phyloP scores from a whole-genome alignment of 2,329 filamentous ascomycete genomes.

The Ceratocystiopsis minuta region DNA sequence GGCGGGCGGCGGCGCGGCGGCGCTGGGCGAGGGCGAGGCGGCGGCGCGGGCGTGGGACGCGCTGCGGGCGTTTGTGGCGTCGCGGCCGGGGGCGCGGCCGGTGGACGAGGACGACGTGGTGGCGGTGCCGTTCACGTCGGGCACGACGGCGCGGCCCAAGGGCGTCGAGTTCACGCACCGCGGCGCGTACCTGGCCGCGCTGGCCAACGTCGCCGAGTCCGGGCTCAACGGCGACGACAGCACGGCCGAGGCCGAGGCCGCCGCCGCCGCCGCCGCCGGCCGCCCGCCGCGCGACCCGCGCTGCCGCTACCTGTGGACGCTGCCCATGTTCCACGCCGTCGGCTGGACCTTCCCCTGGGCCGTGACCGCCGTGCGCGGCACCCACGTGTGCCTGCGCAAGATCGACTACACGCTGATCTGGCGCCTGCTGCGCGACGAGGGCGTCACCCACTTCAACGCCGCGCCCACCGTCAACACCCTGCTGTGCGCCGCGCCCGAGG shows the following conservation, averaged over 20 bases:
- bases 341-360: slow-evolving; percentile 90
- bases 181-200: slow-evolving; percentile 64
- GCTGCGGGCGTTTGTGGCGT: slow-evolving; percentile 39
- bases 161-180: slow-evolving; percentile 86
- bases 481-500: slow-evolving; percentile 64
- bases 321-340: slow-evolving; percentile 66
- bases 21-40: slow-evolving; percentile 14
- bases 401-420: slow-evolving; percentile 91
- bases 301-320: slow-evolving; percentile 76
- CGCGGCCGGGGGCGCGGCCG: slow-evolving; percentile 15
- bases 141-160: slow-evolving; percentile 81
- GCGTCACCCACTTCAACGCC: slow-evolving; percentile 87
- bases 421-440: slow-evolving; percentile 68
- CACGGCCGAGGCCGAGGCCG: neutral
- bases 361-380: slow-evolving; percentile 75
- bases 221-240: slow-evolving; percentile 42
- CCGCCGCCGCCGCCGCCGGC: neutral
- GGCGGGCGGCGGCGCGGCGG: neutral
- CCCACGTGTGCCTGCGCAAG: slow-evolving; percentile 85
- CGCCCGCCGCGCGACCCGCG: slow-evolving; percentile 26
- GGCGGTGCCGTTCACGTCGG: slow-evolving; percentile 83
- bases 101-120: slow-evolving; percentile 64
- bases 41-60: slow-evolving; percentile 53
- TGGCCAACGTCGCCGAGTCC: slow-evolving; percentile 79
- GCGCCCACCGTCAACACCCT: slow-evolving; percentile 93